Base-by-base conservation (phyloP, 2,329 filamentous ascomycete genomes). In the Fusarium pseudoanthophilum region DNA sequence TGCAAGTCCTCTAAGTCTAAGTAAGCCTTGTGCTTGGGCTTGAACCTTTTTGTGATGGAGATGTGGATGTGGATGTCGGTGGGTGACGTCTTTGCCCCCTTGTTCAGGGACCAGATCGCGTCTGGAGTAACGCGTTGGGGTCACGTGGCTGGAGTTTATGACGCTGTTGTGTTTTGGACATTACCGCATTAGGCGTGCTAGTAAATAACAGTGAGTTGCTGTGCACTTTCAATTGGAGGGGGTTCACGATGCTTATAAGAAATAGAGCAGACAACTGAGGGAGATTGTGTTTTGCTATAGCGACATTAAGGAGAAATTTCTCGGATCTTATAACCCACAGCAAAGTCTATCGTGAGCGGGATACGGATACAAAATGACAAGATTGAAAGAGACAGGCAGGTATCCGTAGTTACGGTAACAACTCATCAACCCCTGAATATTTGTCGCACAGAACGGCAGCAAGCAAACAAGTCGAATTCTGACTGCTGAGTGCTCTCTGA, bases 71-170 rank as follows among this genome's bases (percentile, higher is more conserved):
- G 51, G 51, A 55, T 55, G 51, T 55, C 42, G 34, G 28, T 63
- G 34, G 56, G 72, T 73, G 72, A 74, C 72, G 69, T 74, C 72
- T 67, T 66, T 68, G 64, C 39, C 69, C 72, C 72, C 61, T 39
- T 64, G 60, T 64, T 64, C 52, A 37, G 37, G 56, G 57, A 62
- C 59, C 53, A 59, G 56, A 45, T 67, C 72, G 72, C 72, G 72
- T 73, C 48, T 75, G 39, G 57, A 69, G 55, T 43, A 61, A 70
- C 72, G 72, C 72, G 72, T 60, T 46, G 7, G 24, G 18, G 45
- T 71, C 72, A 74, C 72, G 72, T 74, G 72, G 24, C 26, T 6
- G 15, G 7, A 40, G 37, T 32, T 56, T 72, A 72, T 64, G 71
- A 64, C 59, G 64, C 39, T 40, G 24, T 30, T 56, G 26, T 72